A percentile compares a stretch with the other conserved stretches of the same genome.
Conservation (phyloP, 805 yeast species). For the Candida pseudoglaebosa region DNA sequence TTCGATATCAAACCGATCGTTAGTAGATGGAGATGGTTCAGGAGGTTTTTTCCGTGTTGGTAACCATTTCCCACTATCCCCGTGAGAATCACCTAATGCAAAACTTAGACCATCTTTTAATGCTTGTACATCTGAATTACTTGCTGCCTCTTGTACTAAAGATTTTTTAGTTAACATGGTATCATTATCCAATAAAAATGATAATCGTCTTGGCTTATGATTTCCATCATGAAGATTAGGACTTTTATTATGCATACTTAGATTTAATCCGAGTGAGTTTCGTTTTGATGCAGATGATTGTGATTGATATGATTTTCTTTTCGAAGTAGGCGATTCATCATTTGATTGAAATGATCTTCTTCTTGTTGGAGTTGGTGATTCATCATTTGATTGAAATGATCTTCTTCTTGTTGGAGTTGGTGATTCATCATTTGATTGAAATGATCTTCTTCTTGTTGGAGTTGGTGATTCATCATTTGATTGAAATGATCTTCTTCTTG, state of each 20-base stretch:
- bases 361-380: no score
- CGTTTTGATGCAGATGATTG: neutral
- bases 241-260: neutral
- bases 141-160: slow-evolving; percentile 3
- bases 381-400: no score
- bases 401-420: no score
- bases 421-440: no score
- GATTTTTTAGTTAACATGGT: neutral
- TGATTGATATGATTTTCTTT: no score
- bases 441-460: no score
- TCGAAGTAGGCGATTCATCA: no score
- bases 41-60: slow-evolving; percentile 14
- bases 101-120: slow-evolving; percentile 29
- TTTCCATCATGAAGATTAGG: neutral
- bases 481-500: no score
- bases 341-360: no score
- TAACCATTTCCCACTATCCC: slow-evolving; percentile 26
- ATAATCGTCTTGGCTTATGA: neutral
- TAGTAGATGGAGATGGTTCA: slow-evolving; percentile 12
- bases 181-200: neutral
- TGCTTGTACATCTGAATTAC: slow-evolving; percentile 23
- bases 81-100: slow-evolving; percentile 27
- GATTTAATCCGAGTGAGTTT: neutral
- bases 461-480: no score
- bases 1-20: slow-evolving; percentile 6